Percentiles rank a stretch among this genome's conserved stretches.
phyloP scores from a whole-genome alignment of 2,329 filamentous ascomycete species.

The Aureobasidium sp. region DNA sequence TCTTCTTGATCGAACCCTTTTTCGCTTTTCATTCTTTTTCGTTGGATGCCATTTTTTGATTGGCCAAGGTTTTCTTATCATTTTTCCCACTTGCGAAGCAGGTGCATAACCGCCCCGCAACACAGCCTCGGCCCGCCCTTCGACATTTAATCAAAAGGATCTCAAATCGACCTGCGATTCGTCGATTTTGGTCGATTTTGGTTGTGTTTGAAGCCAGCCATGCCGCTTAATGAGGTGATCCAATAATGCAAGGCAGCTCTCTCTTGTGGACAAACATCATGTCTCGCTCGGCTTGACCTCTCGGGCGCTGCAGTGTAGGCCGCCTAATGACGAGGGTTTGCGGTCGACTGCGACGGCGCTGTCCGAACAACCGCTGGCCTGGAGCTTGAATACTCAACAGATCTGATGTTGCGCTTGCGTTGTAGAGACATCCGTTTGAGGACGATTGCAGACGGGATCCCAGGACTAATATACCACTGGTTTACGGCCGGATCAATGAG shows the following conservation, averaged over 20 bases:
- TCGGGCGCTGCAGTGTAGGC: background rate
- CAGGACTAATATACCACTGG: conserved; percentile 1
- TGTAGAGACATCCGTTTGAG: conserved; percentile 2
- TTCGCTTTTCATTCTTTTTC: background rate
- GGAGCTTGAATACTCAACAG: background rate
- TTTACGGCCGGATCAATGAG: conserved; percentile 8
- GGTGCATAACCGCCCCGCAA: conserved; percentile 8
- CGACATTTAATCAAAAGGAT: conserved; percentile 6
- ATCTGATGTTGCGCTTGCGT: background rate
- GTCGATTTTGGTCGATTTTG: conserved; percentile 2
- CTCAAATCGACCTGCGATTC: background rate
- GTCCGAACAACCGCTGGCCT: background rate
- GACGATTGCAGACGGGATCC: conserved; percentile 4
- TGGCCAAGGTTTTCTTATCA: conserved; percentile 6
- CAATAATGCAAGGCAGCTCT: conserved; percentile 6
- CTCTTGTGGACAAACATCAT: background rate
- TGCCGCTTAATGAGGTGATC: background rate
- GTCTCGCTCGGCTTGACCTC: conserved; percentile 7
- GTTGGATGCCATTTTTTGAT: conserved; percentile 2
- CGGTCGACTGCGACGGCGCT: conserved; percentile 9
- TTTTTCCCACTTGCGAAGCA: background rate
- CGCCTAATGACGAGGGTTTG: conserved; percentile 4
- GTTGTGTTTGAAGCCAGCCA: background rate
- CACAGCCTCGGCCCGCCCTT: conserved; percentile 6
- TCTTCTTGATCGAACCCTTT: background rate